phyloP scores from a whole-genome alignment of 768 basidiomycete genomes.

The Trametes villosa region DNA sequence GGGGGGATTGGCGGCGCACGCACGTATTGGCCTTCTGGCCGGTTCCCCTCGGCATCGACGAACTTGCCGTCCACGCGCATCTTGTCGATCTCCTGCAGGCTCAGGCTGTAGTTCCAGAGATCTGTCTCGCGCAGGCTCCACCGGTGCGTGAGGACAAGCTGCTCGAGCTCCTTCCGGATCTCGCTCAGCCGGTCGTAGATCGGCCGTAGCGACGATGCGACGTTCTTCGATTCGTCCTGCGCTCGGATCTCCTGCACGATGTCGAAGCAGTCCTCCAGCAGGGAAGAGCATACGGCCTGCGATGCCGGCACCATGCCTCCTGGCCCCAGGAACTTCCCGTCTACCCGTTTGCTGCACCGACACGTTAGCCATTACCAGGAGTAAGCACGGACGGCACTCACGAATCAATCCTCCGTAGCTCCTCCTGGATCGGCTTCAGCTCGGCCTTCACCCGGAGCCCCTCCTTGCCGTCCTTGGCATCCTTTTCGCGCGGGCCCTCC shows the following conservation, averaged over 20 bases:
- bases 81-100: conserved; percentile 94
- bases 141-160: conserved; percentile 87
- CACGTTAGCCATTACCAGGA: conserved; percentile 11
- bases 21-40: conserved; percentile 94
- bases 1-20: conserved; percentile 32
- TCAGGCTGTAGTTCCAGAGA: conserved; percentile 90
- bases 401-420: conserved; percentile 95
- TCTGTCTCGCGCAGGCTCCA: conserved; percentile 97
- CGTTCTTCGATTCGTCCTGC: conserved; percentile 86
- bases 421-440: conserved; percentile 88
- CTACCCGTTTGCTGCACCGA: conserved; percentile 78
- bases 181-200: conserved; percentile 91
- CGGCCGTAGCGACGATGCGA: conserved; percentile 83
- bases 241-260: conserved; percentile 95
- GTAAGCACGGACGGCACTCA: conserved; percentile 56
- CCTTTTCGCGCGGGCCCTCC: conserved; percentile 5
- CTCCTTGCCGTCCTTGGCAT: conserved; percentile 20
- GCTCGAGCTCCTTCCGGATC: conserved; percentile 87
- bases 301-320: conserved; percentile 89
- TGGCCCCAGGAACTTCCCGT: conserved; percentile 93
- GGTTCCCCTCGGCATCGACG: conserved; percentile 89
- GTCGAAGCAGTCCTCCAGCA: conserved; percentile 97
- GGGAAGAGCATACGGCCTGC: conserved; percentile 88
- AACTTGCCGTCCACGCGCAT: conserved; percentile 98
- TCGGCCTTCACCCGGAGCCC: conserved; percentile 46